Evolutionary conservation across 495 filamentous ascomycete genomes (phyloP).

Genomic region (Astrocystis sublimbata): DNA sequence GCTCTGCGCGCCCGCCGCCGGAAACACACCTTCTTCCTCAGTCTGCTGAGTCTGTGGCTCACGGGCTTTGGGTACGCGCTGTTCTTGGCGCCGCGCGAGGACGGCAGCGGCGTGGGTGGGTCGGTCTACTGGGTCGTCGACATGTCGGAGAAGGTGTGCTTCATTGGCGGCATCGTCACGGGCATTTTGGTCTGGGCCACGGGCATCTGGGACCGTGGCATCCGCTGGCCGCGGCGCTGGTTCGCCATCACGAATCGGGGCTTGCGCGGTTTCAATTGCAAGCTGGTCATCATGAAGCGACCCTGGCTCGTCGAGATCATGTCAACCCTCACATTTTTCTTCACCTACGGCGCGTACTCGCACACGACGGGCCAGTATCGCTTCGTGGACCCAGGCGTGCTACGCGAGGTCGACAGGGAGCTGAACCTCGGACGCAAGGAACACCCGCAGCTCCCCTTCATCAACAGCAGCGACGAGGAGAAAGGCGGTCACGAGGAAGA

Average conservation of each 20-base stretch:
- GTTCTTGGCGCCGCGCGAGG: slow-evolving; percentile 85
- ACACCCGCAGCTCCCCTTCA: slow-evolving; percentile 46
- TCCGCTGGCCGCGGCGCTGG: slow-evolving; percentile 93
- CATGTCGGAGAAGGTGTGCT: slow-evolving; percentile 79
- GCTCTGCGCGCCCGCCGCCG: slow-evolving; percentile 82
- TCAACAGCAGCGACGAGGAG: slow-evolving; percentile 46
- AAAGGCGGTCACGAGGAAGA: slow-evolving; percentile 75
- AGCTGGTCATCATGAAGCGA: slow-evolving; percentile 84
- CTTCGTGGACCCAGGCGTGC: slow-evolving; percentile 58
- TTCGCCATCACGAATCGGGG: slow-evolving; percentile 85
- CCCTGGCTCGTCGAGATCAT: slow-evolving; percentile 78
- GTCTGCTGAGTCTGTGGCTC: slow-evolving; percentile 76
- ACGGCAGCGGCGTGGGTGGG: slow-evolving; percentile 86
- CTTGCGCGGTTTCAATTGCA: slow-evolving; percentile 88
- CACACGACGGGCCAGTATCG: slow-evolving; percentile 64
- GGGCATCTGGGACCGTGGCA: slow-evolving; percentile 91
- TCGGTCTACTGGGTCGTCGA: slow-evolving; percentile 95
- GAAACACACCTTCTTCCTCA: slow-evolving; percentile 93
- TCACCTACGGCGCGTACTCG: slow-evolving; percentile 72
- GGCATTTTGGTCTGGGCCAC: slow-evolving; percentile 85
- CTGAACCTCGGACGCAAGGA: slow-evolving; percentile 39
- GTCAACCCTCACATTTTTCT: slow-evolving; percentile 68
- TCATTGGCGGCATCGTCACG: slow-evolving; percentile 83
- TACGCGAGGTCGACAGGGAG: slow-evolving; percentile 54
- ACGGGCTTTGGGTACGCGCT: slow-evolving; percentile 81